Evolutionary conservation across 371 early-diverging fungal species (phyloP).

Genomic region (Polyrhizophydium stewartii): DNA sequence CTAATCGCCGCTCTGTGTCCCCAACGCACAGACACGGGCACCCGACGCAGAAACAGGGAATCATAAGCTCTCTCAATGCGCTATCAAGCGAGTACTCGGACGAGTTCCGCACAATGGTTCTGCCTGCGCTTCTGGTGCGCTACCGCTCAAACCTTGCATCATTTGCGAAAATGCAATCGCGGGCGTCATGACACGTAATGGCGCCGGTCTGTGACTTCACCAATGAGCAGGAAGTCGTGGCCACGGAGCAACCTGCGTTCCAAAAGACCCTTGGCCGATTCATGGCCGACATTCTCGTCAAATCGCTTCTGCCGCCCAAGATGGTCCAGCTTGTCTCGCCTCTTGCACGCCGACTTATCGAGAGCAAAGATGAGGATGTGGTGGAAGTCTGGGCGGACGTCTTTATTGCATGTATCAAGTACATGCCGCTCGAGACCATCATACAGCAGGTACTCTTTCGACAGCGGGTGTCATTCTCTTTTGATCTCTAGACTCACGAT

Average conservation of each 20-base stretch:
- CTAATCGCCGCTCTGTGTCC: no score
- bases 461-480: no score
- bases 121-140: slow-evolving; percentile 27
- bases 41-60: slow-evolving; percentile 22
- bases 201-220: no score
- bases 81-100: slow-evolving; percentile 16
- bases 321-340: not conserved
- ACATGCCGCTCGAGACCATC: slow-evolving; percentile 1
- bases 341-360: slow-evolving; percentile 21
- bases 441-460: not conserved
- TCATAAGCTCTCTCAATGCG: slow-evolving; percentile 8
- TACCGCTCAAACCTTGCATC: not conserved
- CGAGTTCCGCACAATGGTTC: slow-evolving; percentile 18
- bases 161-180: no score
- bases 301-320: slow-evolving; percentile 8
- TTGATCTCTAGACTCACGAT: no score
- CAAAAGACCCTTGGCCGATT: slow-evolving; percentile 5
- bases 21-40: slow-evolving; percentile 18
- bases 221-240: not conserved
- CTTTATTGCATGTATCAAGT: slow-evolving; percentile 3
- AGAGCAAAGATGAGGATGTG: slow-evolving; percentile 24
- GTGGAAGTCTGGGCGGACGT: not conserved
- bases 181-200: no score
- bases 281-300: slow-evolving; percentile 15
- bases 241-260: not conserved